Base-by-base conservation (phyloP, 2,329 filamentous ascomycete genomes). In the Pyrenophora tritici-repentis region DNA sequence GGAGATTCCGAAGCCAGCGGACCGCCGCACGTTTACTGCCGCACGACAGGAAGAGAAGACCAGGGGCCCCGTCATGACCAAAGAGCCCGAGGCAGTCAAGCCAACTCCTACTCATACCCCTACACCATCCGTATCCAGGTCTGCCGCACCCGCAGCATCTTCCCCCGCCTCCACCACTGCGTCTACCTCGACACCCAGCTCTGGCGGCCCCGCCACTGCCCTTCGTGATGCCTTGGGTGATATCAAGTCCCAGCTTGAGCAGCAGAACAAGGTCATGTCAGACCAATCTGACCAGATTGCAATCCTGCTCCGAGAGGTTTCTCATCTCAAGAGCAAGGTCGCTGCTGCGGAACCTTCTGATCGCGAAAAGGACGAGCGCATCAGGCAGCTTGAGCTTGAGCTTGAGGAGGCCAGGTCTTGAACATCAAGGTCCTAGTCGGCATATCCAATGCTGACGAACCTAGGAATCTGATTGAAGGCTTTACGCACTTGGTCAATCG, bases 261-360 rank as follows among this genome's bases (percentile, higher is more conserved):
- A 83, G 58, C 91, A 96, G 76, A 90, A 84, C 49, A 85, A 84
- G 77, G 85, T 91, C 59, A 89, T 96, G 68, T 84, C 80, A 55
- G 80, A 83, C n/a, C 89, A 96, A 75, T 88, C 83, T 42, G 82
- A 89, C 67, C 87, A 91, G 72, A 91, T 95, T 62, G 81, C 81
- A 42, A 79, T 81, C 22, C 76, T 96, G 40, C 83, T 88, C 2
- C 90, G 94, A 68, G 68, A 73, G 55, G 67, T 73, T 14, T 62
- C 62, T 17, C 82, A 83, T 13, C 80, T 97, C 62, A 96, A 95
- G 83, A 85, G 85, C 74, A 88, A 86, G 73, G 81, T 92, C 52
- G 83, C 83, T n/a, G 35, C 52, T 14, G 55, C 56, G 20, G 62
- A 59, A 32, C 61, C 63, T 8, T 68, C 67, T 2, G 68, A 70